These are phyloP conservation scores for Candida piceae DNA, from an alignment of 805 yeast genomes.

Conservation along the genomic window DNA sequence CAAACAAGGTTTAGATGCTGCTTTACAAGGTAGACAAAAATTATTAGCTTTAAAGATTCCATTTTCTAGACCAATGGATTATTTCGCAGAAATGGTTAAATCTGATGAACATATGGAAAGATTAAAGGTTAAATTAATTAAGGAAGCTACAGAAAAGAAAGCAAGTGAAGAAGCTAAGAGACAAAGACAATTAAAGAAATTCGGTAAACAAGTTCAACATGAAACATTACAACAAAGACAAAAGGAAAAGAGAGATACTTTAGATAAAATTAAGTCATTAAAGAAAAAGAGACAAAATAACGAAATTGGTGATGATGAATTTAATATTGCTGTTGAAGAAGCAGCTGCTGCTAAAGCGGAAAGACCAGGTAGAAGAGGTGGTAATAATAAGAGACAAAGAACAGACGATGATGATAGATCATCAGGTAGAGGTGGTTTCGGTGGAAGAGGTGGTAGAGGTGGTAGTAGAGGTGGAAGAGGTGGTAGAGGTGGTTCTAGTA, in stretches of 20 bases:
- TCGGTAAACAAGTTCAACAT: constrained; percentile 94
- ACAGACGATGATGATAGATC: constrained; percentile 37
- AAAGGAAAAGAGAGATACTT: constrained; percentile 83
- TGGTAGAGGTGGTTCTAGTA: constrained; percentile 42
- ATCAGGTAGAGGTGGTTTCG: constrained; percentile 8
- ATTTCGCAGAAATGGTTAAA: constrained; percentile 98
- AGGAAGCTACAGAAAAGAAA: constrained; percentile 74
- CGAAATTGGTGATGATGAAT: constrained; percentile 68
- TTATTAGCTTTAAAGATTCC: constrained; percentile 71
- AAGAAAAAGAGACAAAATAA: constrained; percentile 81
- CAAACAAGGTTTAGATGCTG: constrained; percentile 89
- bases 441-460: constrained; percentile 43
- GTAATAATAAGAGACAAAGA: constrained; percentile 42
- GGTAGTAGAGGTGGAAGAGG: constrained; percentile 32
- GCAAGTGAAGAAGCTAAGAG: constrained; percentile 91
- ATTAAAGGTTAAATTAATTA: constrained; percentile 72
- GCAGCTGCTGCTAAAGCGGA: constrained; percentile 61
- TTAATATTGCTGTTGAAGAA: constrained; percentile 90
- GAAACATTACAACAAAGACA: constrained; percentile 92
- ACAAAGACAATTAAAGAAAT: constrained; percentile 92
- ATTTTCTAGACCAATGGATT: constrained; percentile 89
- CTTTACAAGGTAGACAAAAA: constrained; percentile 60
- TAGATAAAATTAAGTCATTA: constrained; percentile 85
- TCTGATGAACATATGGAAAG: constrained; percentile 98
- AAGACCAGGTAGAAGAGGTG: constrained; percentile 33